These are phyloP conservation scores for Leucaena leucocephala DNA, from an alignment of 306 rosid genomes.

Conservation along the genomic window DNA sequence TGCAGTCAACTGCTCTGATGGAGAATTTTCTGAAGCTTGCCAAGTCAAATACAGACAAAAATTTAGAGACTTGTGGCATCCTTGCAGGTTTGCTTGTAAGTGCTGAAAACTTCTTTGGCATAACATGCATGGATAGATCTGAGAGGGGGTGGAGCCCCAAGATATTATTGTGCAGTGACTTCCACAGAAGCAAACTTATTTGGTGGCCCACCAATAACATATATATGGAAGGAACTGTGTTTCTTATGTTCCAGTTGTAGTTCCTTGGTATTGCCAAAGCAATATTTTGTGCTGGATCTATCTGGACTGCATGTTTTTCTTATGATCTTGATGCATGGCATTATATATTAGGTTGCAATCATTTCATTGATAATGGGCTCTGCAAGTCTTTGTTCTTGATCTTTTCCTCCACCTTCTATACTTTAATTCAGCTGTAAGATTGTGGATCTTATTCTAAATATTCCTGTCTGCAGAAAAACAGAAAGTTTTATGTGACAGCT, in stretches of 20 bases:
- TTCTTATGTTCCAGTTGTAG: neutral
- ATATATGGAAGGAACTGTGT: slow-evolving; percentile 4
- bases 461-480: slow-evolving; percentile 74
- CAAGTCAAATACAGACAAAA: slow-evolving; percentile 77
- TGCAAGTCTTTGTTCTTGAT: slow-evolving; percentile 9
- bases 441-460: slow-evolving; percentile 33
- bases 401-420: slow-evolving; percentile 8
- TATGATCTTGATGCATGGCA: slow-evolving; percentile 4
- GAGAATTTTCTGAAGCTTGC: slow-evolving; percentile 89
- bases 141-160: slow-evolving; percentile 9
- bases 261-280: slow-evolving; percentile 12
- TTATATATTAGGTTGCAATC: slow-evolving; percentile 10
- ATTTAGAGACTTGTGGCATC: slow-evolving; percentile 94
- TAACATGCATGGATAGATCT: slow-evolving; percentile 10
- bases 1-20: slow-evolving; percentile 91
- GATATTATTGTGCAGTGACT: neutral
- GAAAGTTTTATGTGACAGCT: slow-evolving; percentile 83
- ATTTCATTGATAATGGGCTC: neutral
- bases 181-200: neutral
- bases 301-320: slow-evolving; percentile 13
- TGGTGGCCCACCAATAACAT: neutral
- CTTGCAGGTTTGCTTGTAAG: slow-evolving; percentile 97
- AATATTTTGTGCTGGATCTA: slow-evolving; percentile 2
- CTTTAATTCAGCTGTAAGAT: slow-evolving; percentile 27
- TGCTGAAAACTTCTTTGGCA: slow-evolving; percentile 31